phyloP scores from a whole-genome alignment of 2,329 filamentous ascomycete genomes.

The Diaporthe aspalathi region DNA sequence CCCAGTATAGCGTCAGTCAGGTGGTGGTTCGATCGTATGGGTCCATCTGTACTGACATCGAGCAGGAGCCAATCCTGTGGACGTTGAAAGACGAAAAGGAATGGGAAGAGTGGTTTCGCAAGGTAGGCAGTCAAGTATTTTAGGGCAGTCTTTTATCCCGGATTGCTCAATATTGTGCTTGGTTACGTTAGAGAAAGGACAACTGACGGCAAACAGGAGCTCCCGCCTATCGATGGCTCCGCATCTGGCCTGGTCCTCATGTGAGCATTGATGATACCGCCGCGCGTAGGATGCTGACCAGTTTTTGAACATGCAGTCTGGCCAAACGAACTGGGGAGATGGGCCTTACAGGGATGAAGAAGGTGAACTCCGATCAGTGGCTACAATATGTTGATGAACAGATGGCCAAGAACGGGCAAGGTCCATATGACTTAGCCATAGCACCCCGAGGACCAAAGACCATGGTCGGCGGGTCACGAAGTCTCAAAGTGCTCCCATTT shows the following conservation, averaged over 20 bases:
- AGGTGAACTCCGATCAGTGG: slow-evolving; percentile 24
- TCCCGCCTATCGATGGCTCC: not conserved
- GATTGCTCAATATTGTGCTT: not conserved
- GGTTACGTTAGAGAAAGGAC: not conserved
- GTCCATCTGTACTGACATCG: not conserved
- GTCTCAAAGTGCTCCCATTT: slow-evolving; percentile 42
- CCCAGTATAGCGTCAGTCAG: not conserved
- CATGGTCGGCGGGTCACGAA: slow-evolving; percentile 15
- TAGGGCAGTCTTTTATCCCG: not conserved
- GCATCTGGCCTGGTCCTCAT: slow-evolving; percentile 27
- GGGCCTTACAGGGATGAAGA: slow-evolving; percentile 3
- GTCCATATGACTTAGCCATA: not conserved
- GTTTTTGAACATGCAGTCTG: not conserved
- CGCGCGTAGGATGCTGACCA: not conserved
- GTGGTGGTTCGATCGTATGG: too few species aligned
- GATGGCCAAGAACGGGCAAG: not conserved
- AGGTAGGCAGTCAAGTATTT: not conserved
- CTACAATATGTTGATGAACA: slow-evolving; percentile 9
- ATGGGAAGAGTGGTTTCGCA: slow-evolving; percentile 24
- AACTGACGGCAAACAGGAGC: not conserved
- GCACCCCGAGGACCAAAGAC: not conserved
- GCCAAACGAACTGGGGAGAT: slow-evolving; percentile 24
- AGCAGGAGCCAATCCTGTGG: not conserved
- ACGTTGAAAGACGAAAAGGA: slow-evolving; percentile 32
- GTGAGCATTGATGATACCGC: not conserved